A percentile compares a stretch with the other conserved stretches of the same genome.
Evolutionary conservation across 2,329 filamentous ascomycete genomes (phyloP).

Genomic region (Hymenoscyphus scutula): DNA sequence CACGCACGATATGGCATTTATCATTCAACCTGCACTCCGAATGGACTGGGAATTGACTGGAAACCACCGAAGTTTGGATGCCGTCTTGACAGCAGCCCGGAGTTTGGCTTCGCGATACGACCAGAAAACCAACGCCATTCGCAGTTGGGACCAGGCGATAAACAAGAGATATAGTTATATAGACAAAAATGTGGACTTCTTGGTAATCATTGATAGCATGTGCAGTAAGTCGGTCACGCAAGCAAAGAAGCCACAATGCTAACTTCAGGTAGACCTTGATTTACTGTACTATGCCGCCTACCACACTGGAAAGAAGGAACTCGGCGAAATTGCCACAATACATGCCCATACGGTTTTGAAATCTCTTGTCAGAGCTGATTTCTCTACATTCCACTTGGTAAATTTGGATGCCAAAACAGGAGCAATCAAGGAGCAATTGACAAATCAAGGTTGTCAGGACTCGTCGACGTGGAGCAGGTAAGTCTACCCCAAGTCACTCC

Average conservation of each 20-base stretch:
- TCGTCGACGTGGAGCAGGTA: constrained; percentile 39
- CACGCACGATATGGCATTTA: constrained; percentile 55
- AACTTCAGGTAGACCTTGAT: constrained; percentile 32
- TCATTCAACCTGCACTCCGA: constrained; percentile 47
- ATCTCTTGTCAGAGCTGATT: constrained; percentile 36
- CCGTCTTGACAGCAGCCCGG: constrained; percentile 44
- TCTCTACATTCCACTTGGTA: constrained; percentile 40
- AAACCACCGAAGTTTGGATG: constrained; percentile 39
- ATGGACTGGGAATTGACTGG: constrained; percentile 48
- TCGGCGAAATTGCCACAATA: constrained; percentile 35
- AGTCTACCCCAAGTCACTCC: neutral
- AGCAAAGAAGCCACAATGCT: neutral
- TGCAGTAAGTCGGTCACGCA: constrained; percentile 25
- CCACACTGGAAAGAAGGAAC: constrained; percentile 31
- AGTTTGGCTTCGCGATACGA: constrained; percentile 36
- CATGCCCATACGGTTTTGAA: constrained; percentile 38
- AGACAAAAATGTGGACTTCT: constrained; percentile 28
- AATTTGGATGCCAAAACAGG: constrained; percentile 42
- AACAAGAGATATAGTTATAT: constrained; percentile 20
- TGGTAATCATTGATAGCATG: constrained; percentile 38
- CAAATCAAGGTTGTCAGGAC: constrained; percentile 42
- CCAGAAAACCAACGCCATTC: constrained; percentile 21
- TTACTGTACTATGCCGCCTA: constrained; percentile 37
- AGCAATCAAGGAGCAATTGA: constrained; percentile 37
- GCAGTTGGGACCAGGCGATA: constrained; percentile 41